Conservation (phyloP, 2,329 filamentous ascomycete species). For the Xylaria sp. region DNA sequence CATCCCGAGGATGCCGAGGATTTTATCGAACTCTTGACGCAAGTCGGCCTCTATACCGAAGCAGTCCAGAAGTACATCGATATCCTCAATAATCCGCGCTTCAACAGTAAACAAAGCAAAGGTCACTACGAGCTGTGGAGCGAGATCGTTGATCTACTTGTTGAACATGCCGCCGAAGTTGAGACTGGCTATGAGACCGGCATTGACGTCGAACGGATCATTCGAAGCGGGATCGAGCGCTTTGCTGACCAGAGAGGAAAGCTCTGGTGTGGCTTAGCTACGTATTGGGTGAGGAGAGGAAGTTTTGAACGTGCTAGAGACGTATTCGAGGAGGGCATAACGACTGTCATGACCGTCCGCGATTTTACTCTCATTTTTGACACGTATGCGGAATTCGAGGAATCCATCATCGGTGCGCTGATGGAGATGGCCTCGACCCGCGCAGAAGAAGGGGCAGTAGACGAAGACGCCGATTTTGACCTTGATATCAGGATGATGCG, state of each 20-base stretch:
- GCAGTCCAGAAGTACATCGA: constrained; percentile 92
- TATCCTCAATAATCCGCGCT: constrained; percentile 88
- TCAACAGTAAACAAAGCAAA: constrained; percentile 92
- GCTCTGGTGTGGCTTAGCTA: constrained; percentile 92
- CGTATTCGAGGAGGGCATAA: constrained; percentile 94
- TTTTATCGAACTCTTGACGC: constrained; percentile 87
- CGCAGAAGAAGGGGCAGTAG: constrained; percentile 78
- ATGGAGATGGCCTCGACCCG: constrained; percentile 87
- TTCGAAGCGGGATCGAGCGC: constrained; percentile 87
- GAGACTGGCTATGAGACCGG: constrained; percentile 82
- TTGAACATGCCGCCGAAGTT: constrained; percentile 88
- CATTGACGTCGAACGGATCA: constrained; percentile 90
- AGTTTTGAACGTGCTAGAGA: constrained; percentile 94
- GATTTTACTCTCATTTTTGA: constrained; percentile 98
- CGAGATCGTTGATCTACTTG: constrained; percentile 94
- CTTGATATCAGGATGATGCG: constrained; percentile 97
- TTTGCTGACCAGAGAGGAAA: constrained; percentile 96
- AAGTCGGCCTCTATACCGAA: constrained; percentile 86
- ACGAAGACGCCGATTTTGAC: constrained; percentile 90
- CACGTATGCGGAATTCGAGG: constrained; percentile 95
- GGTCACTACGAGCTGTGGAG: constrained; percentile 97
- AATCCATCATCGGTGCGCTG: constrained; percentile 89
- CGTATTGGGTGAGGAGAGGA: constrained; percentile 94
- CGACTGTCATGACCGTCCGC: constrained; percentile 97
- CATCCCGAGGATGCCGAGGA: constrained; percentile 96